These are phyloP conservation scores for Gliomastix tumulicola DNA, from an alignment of 2,329 filamentous ascomycete species.

Conservation along the genomic window DNA sequence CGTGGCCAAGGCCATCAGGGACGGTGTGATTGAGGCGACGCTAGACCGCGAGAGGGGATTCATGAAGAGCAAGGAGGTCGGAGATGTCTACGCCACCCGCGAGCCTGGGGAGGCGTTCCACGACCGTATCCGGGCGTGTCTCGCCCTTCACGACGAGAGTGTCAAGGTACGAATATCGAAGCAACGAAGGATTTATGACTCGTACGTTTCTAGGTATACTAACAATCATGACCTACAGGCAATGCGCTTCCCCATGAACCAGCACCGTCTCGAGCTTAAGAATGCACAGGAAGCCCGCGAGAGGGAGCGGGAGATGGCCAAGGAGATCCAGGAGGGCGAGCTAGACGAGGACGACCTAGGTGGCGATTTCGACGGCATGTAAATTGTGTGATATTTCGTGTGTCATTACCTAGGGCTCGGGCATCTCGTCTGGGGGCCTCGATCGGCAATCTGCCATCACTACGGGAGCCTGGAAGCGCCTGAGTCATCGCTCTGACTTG, in stretches of 20 bases:
- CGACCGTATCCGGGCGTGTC: slow-evolving; percentile 86
- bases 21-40: slow-evolving; percentile 93
- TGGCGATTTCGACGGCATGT: slow-evolving; percentile 95
- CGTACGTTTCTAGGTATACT: background rate
- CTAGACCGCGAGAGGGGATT: slow-evolving; percentile 91
- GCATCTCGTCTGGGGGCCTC: no score
- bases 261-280: slow-evolving; percentile 93
- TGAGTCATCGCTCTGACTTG: no score
- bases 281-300: slow-evolving; percentile 98
- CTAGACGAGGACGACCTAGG: slow-evolving; percentile 94
- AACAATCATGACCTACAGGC: slow-evolving; percentile 49
- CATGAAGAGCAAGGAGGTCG: slow-evolving; percentile 97
- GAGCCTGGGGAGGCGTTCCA: slow-evolving; percentile 98
- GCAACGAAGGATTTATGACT: slow-evolving; percentile 71
- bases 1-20: slow-evolving; percentile 94
- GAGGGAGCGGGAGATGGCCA: slow-evolving; percentile 91
- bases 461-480: no score
- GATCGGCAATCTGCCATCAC: no score
- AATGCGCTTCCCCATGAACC: slow-evolving; percentile 99
- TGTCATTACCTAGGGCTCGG: no score
- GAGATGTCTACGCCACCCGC: slow-evolving; percentile 91
- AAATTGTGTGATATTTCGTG: slow-evolving; percentile 34
- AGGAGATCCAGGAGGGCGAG: slow-evolving; percentile 97
- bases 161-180: slow-evolving; percentile 70
- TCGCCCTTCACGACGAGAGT: slow-evolving; percentile 92